Conservation (phyloP, 768 basidiomycete species). For the Dioszegia aurantiaca region DNA sequence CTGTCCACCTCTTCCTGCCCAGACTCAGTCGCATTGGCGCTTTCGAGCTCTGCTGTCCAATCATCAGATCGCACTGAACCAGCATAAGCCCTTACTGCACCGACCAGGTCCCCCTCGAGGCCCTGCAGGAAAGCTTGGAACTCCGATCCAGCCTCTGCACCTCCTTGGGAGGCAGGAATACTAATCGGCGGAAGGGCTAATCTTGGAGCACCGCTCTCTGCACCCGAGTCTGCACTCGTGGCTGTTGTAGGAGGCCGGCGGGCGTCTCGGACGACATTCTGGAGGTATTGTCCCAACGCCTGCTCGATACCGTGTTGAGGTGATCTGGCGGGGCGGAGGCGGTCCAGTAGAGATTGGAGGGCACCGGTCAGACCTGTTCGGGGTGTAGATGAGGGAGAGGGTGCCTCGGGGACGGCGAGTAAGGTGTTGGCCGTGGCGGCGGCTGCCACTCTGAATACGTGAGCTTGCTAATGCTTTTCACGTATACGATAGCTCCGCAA, state of each 20-base stretch:
- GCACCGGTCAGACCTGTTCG: conserved; percentile 49
- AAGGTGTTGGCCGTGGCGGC: conserved; percentile 85
- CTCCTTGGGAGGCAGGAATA: neutral
- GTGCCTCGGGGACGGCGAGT: conserved; percentile 43
- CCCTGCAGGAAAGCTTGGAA: conserved; percentile 36
- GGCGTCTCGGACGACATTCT: conserved; percentile 39
- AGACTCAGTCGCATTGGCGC: neutral
- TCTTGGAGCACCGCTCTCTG: neutral
- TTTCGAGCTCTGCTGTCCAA: neutral
- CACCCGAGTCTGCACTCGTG: neutral
- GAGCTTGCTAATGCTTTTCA: neutral
- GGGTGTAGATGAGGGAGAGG: conserved; percentile 53
- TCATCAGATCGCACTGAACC: conserved; percentile 10
- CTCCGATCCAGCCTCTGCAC: conserved; percentile 15
- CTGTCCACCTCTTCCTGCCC: conserved; percentile 1
- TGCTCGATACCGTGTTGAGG: conserved; percentile 27
- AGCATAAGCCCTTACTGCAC: conserved; percentile 33
- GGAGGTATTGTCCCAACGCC: conserved; percentile 56
- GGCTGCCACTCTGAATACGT: conserved; percentile 69
- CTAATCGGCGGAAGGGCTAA: neutral
- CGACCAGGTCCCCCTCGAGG: conserved; percentile 31
- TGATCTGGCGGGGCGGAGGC: conserved; percentile 27
- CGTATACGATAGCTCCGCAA: neutral
- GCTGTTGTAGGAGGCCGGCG: conserved; percentile 47
- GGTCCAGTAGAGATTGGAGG: conserved; percentile 26